phyloP scores from a whole-genome alignment of 2,329 filamentous ascomycete species.

The Canariomyces notabilis region DNA sequence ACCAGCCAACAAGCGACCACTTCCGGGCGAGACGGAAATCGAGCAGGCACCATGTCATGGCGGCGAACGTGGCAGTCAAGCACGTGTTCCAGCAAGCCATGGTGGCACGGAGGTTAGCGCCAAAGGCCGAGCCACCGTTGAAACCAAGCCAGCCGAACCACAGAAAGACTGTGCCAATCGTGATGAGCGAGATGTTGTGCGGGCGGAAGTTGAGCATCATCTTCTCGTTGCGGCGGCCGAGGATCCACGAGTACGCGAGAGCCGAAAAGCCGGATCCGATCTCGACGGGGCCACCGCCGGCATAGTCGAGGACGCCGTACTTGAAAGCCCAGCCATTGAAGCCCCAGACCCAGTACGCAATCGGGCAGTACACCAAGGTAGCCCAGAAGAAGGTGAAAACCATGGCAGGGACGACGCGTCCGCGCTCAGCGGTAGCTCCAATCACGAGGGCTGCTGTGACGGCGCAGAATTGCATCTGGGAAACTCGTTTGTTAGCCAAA shows the following conservation, averaged over 20 bases:
- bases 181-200: slow-evolving; percentile 97
- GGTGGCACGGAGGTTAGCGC: slow-evolving; percentile 85
- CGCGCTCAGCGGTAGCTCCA: slow-evolving; percentile 89
- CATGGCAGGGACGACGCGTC: slow-evolving; percentile 87
- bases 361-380: slow-evolving; percentile 92
- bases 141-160: slow-evolving; percentile 99
- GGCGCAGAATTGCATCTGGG: slow-evolving; percentile 91
- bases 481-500: slow-evolving; percentile 8
- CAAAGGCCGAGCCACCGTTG: slow-evolving; percentile 93
- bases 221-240: slow-evolving; percentile 93
- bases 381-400: slow-evolving; percentile 96
- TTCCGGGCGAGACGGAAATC: slow-evolving; percentile 93
- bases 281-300: slow-evolving; percentile 94
- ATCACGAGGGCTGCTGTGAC: slow-evolving; percentile 89
- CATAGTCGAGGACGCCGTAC: slow-evolving; percentile 92
- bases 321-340: slow-evolving; percentile 86
- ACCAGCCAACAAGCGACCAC: slow-evolving; percentile 79
- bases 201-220: slow-evolving; percentile 99
- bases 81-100: slow-evolving; percentile 99
- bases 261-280: slow-evolving; percentile 92
- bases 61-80: slow-evolving; percentile 84
- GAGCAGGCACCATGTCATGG: slow-evolving; percentile 89
- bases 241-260: slow-evolving; percentile 90
- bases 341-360: slow-evolving; percentile 97
- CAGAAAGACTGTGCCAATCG: slow-evolving; percentile 88